These are phyloP conservation scores for Gynostemma pentaphyllum DNA, from an alignment of 306 rosid species.

Conservation along the genomic window DNA sequence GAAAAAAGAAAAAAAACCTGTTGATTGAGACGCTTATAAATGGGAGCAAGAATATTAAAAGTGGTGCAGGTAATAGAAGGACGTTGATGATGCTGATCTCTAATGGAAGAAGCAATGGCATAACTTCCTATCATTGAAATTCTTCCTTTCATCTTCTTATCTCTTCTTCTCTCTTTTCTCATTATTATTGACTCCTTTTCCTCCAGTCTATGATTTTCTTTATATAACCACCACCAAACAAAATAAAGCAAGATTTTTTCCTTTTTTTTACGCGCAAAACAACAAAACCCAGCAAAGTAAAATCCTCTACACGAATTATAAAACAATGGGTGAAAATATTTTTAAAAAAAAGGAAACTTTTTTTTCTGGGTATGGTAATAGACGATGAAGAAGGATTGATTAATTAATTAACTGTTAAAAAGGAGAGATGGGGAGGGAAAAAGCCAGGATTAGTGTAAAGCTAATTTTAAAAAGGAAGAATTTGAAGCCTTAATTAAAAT, in stretches of 20 bases:
- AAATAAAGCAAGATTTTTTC: not conserved
- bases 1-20: slow-evolving; percentile 32
- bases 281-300: not conserved
- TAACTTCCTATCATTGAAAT: slow-evolving; percentile 67
- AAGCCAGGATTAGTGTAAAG: too few relatives aligned
- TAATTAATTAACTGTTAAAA: too few relatives aligned
- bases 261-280: not conserved
- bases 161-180: slow-evolving; percentile 33
- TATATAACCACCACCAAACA: not conserved
- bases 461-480: too few relatives aligned
- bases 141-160: slow-evolving; percentile 56
- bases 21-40: slow-evolving; percentile 69
- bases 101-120: slow-evolving; percentile 62
- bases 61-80: slow-evolving; percentile 88
- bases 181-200: not conserved
- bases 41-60: slow-evolving; percentile 93
- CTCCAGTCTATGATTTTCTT: not conserved
- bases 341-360: too few relatives aligned
- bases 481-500: too few relatives aligned
- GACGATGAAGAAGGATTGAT: too few relatives aligned
- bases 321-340: not conserved
- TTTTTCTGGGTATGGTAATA: too few relatives aligned
- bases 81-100: slow-evolving; percentile 46
- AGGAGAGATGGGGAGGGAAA: too few relatives aligned
- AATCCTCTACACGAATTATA: too few relatives aligned